Conservation (phyloP, 371 early-diverging fungal species). For the Cokeromyces recurvatus region DNA sequence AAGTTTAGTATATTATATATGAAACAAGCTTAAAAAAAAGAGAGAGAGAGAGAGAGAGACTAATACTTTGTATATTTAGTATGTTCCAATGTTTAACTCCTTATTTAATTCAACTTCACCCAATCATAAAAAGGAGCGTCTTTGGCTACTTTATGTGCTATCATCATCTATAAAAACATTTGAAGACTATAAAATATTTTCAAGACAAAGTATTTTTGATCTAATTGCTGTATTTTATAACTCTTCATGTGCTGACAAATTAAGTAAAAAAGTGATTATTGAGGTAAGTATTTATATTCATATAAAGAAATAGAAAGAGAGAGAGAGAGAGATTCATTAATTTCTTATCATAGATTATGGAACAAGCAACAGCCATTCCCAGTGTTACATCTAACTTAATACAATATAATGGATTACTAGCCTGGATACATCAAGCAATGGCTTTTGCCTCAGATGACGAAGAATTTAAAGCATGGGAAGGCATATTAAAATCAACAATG, state of each 20-base stretch:
- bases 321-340: no score
- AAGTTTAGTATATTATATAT: no score
- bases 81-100: conserved; percentile 77
- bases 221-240: conserved; percentile 59
- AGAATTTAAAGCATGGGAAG: conserved; percentile 18
- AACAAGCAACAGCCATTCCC: conserved; percentile 50
- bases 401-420: conserved; percentile 52
- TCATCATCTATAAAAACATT: conserved; percentile 42
- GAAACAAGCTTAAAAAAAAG: no score
- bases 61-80: no score
- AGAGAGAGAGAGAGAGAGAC: no score
- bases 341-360: conserved; percentile 40
- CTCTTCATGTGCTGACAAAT: conserved; percentile 61
- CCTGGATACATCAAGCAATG: conserved; percentile 53
- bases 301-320: no score
- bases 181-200: conserved; percentile 64
- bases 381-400: conserved; percentile 48
- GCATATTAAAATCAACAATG: conserved; percentile 11
- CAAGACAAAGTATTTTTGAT: conserved; percentile 68
- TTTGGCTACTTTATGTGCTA: conserved; percentile 72
- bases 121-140: conserved; percentile 61
- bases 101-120: conserved; percentile 67
- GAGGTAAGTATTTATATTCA: no score
- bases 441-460: conserved; percentile 23
- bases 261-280: conserved; percentile 29